Conservation (phyloP, 1,284 basidiomycete genomes). For the Leucoagaricus sp. region DNA sequence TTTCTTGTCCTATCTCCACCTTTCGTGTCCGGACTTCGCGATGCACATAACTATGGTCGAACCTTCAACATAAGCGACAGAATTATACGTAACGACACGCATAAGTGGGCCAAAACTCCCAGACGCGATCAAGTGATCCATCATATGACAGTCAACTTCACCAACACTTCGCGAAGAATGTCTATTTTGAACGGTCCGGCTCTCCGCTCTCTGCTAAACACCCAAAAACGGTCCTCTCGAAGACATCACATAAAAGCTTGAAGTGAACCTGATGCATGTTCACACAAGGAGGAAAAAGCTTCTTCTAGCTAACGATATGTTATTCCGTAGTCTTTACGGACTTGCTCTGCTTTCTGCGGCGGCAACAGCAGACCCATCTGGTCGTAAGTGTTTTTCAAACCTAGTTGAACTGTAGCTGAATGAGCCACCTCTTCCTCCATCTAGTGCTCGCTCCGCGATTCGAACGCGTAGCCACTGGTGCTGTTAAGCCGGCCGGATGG, state of each 20-base stretch:
- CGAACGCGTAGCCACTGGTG: conserved; percentile 32
- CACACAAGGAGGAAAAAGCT: no score
- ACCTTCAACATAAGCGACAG: no score
- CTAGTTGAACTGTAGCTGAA: no score
- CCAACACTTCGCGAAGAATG: neutral
- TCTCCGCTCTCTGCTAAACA: neutral
- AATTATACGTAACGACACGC: no score
- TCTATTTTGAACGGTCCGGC: neutral
- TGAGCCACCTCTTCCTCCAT: neutral
- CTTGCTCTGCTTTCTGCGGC: conserved; percentile 1
- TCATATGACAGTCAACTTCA: conserved; percentile 7
- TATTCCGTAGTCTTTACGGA: neutral
- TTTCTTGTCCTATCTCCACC: no score
- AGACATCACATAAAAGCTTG: neutral
- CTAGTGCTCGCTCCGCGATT: conserved; percentile 34
- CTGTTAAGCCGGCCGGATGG: conserved; percentile 41
- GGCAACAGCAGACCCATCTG: conserved; percentile 2
- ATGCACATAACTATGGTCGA: no score
- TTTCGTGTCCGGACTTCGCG: no score
- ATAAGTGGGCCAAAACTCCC: neutral
- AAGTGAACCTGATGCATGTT: neutral
- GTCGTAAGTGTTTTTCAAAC: neutral
- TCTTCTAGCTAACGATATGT: no score
- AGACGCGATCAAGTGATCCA: neutral
- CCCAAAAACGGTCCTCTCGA: neutral